These are phyloP conservation scores for Apiospora saccharicola DNA, from an alignment of 2,329 filamentous ascomycete genomes.

Conservation along the genomic window DNA sequence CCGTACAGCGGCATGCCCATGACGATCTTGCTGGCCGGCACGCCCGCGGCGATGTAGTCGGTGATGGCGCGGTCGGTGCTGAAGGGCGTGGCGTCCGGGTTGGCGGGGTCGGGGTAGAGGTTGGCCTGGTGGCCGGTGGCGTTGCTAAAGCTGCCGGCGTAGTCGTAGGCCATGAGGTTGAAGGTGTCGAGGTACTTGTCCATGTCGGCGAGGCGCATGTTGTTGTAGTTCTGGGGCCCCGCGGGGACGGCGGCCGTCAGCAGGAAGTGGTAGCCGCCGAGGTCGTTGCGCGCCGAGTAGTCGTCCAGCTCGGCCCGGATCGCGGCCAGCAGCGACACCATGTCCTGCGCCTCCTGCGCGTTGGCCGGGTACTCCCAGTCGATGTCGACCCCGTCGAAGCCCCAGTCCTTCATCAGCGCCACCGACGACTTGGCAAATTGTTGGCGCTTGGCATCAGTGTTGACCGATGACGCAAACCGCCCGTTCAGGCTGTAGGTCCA, in stretches of 20 bases:
- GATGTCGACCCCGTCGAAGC: slow-evolving; percentile 56
- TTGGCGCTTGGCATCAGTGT: slow-evolving; percentile 65
- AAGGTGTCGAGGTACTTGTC: slow-evolving; percentile 59
- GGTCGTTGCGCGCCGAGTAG: slow-evolving; percentile 53
- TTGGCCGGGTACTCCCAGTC: slow-evolving; percentile 52
- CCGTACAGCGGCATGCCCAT: slow-evolving; percentile 86
- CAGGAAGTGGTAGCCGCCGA: slow-evolving; percentile 56
- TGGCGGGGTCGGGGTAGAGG: slow-evolving; percentile 62
- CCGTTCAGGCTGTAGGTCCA: slow-evolving; percentile 80
- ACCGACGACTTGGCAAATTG: slow-evolving; percentile 76
- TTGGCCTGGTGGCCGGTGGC: slow-evolving; percentile 75
- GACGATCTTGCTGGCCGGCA: slow-evolving; percentile 72
- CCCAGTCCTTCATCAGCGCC: slow-evolving; percentile 74
- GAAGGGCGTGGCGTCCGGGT: slow-evolving; percentile 71
- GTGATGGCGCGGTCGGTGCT: slow-evolving; percentile 70
- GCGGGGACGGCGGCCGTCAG: slow-evolving; percentile 62
- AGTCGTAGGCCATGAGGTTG: slow-evolving; percentile 79
- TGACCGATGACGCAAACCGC: slow-evolving; percentile 69
- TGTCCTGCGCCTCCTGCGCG: slow-evolving; percentile 49
- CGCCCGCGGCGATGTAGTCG: slow-evolving; percentile 69
- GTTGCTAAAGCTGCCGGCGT: slow-evolving; percentile 71
- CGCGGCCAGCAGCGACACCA: slow-evolving; percentile 53
- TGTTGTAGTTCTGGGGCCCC: slow-evolving; percentile 55
- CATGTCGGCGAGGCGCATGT: slow-evolving; percentile 55
- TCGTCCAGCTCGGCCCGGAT: slow-evolving; percentile 56